Base-by-base conservation (phyloP, 75 land plant species). In the Pinus albicaulis region DNA sequence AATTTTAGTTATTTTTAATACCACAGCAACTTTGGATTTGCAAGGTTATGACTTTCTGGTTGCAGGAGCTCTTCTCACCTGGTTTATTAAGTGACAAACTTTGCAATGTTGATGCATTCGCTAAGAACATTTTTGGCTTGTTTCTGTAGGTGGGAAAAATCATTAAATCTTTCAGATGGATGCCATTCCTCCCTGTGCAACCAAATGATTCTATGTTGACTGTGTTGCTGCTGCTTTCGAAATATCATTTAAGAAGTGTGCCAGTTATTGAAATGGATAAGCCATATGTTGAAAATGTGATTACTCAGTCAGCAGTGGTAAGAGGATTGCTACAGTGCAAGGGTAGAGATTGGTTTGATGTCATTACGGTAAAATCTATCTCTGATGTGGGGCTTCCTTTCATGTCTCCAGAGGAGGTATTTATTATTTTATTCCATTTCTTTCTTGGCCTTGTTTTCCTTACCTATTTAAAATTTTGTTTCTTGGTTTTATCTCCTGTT, bases 261-360 rank as follows among this genome's bases (percentile, higher is more conserved):
- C 99, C 99, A 38, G 85, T 96, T 20, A 82, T 96, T 34, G 86
- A 96, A 71, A 38, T 75, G 22, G 94, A 90, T 25, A 23, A 82
- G 77, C 89, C 94, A 26, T 75, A 15, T 11, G 82, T 96, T 11
- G 87, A 82, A 76, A 96, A 94, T 66, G 79, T 86, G 76, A 96
- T 96, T 38, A 93, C 99, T 17, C 99, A 96, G 70, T 89, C 94
- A 48, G 97, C 94, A 28, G 87, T 96, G 57, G 77, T 96, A 53
- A 78, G 80, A 59, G 97, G 99, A 53, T 89, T 96, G 7, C 72
- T 80, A 25, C 75, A 82, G 70, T 96, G 99, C 74, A 86, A 76
- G 62, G 99, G 99, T 36, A 93, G 94, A 52, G 97, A 96, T 26
- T 96, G 99, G 99, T 96, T 96, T 73, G 97, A 96, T 78, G 65